These are phyloP conservation scores for Neofusicoccum laricinum DNA, from an alignment of 2,329 filamentous ascomycete genomes.

Conservation along the genomic window DNA sequence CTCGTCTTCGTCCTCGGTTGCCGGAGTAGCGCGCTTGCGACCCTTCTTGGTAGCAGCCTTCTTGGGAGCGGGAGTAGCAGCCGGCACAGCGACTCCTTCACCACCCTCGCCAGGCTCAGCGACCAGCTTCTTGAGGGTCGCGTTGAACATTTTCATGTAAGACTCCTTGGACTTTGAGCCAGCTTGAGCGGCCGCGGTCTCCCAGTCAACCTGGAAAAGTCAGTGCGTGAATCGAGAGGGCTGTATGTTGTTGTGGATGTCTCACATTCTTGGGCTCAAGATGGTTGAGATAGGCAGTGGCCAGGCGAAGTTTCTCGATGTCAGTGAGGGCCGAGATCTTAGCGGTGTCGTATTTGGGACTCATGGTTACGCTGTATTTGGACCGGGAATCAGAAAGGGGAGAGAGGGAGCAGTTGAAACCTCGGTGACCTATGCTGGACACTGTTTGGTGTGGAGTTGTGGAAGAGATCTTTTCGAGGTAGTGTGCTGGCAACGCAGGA, in stretches of 20 bases:
- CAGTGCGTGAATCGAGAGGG: background rate
- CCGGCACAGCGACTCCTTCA: background rate
- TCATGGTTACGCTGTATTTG: background rate
- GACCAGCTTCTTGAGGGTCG: background rate
- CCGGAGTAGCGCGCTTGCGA: background rate
- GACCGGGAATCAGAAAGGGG: background rate
- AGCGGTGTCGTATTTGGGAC: background rate
- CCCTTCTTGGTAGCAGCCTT: background rate
- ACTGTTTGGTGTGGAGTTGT: background rate
- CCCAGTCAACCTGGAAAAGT: background rate
- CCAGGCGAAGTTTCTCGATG: slow-evolving; percentile 1
- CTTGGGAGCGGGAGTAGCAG: background rate
- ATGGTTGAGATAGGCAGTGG: background rate
- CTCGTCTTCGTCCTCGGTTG: background rate
- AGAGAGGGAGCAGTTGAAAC: background rate
- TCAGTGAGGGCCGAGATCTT: background rate
- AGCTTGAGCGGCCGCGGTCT: background rate
- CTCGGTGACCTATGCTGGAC: too few relatives aligned
- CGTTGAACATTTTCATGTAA: background rate
- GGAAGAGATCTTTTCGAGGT: background rate
- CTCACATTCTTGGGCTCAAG: slow-evolving; percentile 1
- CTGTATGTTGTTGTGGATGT: too few relatives aligned
- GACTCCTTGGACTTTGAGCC: background rate
- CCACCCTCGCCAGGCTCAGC: background rate
- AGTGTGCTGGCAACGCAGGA: background rate